phyloP scores from a whole-genome alignment of 306 rosid genomes.

The Corylus heterophylla region DNA sequence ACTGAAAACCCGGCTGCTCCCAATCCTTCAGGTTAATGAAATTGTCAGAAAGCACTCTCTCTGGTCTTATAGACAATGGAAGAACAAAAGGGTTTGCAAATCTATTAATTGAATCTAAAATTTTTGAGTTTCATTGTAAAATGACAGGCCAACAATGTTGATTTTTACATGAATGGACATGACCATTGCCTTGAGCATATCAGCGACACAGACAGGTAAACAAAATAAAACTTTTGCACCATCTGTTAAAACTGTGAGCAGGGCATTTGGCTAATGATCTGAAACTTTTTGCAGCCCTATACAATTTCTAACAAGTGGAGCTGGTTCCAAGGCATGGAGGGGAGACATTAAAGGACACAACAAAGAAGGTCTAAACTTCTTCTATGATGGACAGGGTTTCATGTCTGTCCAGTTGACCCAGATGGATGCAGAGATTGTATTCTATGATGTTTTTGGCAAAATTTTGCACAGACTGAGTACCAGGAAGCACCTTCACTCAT shows the following conservation, averaged over 20 bases:
- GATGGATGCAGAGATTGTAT: conserved; percentile 40
- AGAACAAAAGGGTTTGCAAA: not conserved
- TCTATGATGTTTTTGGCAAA: conserved; percentile 50
- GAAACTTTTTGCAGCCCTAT: conserved; percentile 44
- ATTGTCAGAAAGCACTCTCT: not conserved
- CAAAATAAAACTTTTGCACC: not conserved
- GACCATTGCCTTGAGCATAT: conserved; percentile 64
- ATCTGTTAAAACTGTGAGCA: not conserved
- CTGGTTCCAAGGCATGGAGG: conserved; percentile 67
- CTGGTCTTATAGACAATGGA: not conserved
- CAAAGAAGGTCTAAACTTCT: conserved; percentile 41
- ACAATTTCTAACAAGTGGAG: conserved; percentile 53
- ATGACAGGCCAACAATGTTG: conserved; percentile 45
- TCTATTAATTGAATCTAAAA: not conserved
- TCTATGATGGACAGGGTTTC: conserved; percentile 66
- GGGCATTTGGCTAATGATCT: conserved; percentile 22
- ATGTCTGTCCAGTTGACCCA: conserved; percentile 49
- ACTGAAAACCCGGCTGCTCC: conserved; percentile 43
- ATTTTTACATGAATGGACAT: conserved; percentile 59
- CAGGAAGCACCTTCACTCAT: conserved; percentile 37
- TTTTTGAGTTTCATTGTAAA: not conserved
- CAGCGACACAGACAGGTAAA: conserved; percentile 54
- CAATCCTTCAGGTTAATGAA: conserved; percentile 44
- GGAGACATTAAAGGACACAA: conserved; percentile 32
- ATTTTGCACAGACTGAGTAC: conserved; percentile 36